phyloP scores from a whole-genome alignment of 2,329 filamentous ascomycete species.

The Myrmaecium sp. region DNA sequence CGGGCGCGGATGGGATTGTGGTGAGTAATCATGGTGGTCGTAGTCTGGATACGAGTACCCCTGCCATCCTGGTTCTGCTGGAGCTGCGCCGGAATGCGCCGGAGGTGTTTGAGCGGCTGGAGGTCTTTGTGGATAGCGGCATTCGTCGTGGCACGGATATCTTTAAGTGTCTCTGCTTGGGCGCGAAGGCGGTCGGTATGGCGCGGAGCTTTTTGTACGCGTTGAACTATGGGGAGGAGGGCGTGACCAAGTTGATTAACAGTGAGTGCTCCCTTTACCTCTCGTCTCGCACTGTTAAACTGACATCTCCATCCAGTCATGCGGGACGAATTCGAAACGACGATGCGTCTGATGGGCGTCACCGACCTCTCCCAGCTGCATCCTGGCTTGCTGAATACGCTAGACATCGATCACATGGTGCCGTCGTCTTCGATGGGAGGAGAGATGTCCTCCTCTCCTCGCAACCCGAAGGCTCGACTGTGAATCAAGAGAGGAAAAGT shows the following conservation, averaged over 20 bases:
- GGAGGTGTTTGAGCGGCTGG: conserved; percentile 17
- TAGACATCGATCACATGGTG: conserved; percentile 11
- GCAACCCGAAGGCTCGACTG: too few relatives aligned
- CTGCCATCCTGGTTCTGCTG: conserved; percentile 18
- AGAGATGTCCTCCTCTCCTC: too few relatives aligned
- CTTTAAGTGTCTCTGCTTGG: conserved; percentile 21
- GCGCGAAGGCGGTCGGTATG: conserved; percentile 22
- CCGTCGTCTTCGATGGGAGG: too few relatives aligned
- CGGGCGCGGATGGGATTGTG: conserved; percentile 28
- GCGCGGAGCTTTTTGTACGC: conserved; percentile 22
- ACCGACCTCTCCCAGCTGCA: conserved; percentile 43
- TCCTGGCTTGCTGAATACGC: conserved; percentile 41
- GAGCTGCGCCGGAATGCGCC: conserved; percentile 21
- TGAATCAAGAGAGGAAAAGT: too few relatives aligned
- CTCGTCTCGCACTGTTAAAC: neutral
- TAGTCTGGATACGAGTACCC: conserved; percentile 28
- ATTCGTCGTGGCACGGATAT: conserved; percentile 21
- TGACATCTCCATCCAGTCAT: conserved; percentile 12
- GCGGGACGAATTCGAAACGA: conserved; percentile 44
- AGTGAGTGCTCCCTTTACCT: conserved; percentile 10
- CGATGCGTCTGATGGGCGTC: conserved; percentile 49
- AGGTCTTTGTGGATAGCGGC: conserved; percentile 22
- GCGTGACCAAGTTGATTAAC: conserved; percentile 19
- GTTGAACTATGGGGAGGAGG: conserved; percentile 19
- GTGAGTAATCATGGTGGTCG: conserved; percentile 36